These are phyloP conservation scores for Vitis rupestris DNA, from an alignment of 164 flowering plant genomes.

Conservation along the genomic window DNA sequence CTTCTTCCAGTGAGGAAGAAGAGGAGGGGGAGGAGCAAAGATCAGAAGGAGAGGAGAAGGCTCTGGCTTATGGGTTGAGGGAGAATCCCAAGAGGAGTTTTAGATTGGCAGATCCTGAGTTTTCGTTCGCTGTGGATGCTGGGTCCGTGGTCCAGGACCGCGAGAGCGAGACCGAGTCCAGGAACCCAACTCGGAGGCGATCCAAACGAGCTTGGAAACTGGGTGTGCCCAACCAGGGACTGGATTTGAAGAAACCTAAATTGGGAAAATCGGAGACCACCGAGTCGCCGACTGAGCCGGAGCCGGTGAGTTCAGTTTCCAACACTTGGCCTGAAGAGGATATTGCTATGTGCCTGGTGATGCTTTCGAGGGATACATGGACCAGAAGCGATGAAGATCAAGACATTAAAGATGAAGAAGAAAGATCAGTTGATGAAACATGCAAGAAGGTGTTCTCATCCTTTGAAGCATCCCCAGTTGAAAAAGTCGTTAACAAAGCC, in stretches of 20 bases:
- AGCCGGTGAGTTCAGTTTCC: slow-evolving; percentile 39
- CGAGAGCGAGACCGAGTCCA: slow-evolving; percentile 38
- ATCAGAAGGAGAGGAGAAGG: slow-evolving; percentile 19
- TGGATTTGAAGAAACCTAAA: slow-evolving; percentile 2
- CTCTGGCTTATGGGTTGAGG: slow-evolving; percentile 23
- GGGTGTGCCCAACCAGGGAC: not conserved
- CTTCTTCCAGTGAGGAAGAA: slow-evolving; percentile 24
- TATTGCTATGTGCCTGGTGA: slow-evolving; percentile 45
- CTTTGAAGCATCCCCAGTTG: too few relatives aligned
- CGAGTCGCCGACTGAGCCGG: slow-evolving; percentile 19
- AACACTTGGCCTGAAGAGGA: slow-evolving; percentile 41
- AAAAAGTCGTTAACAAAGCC: too few relatives aligned
- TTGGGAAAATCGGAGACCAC: slow-evolving; percentile 7
- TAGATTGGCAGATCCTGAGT: slow-evolving; percentile 30
- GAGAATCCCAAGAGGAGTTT: slow-evolving; percentile 36
- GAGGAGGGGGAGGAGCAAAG: slow-evolving; percentile 11
- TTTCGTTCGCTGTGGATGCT: slow-evolving; percentile 19
- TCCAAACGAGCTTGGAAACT: slow-evolving; percentile 15
- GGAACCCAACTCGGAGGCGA: slow-evolving; percentile 29
- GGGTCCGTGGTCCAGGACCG: slow-evolving; percentile 22
- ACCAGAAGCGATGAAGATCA: slow-evolving; percentile 4
- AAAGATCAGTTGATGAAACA: not conserved
- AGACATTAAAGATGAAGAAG: not conserved
- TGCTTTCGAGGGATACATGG: slow-evolving; percentile 52
- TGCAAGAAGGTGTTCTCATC: not conserved